Percentiles rank a stretch among this genome's conserved stretches.
Conservation (phyloP, 2,329 filamentous ascomycete species). For the Nakataea oryzae region DNA sequence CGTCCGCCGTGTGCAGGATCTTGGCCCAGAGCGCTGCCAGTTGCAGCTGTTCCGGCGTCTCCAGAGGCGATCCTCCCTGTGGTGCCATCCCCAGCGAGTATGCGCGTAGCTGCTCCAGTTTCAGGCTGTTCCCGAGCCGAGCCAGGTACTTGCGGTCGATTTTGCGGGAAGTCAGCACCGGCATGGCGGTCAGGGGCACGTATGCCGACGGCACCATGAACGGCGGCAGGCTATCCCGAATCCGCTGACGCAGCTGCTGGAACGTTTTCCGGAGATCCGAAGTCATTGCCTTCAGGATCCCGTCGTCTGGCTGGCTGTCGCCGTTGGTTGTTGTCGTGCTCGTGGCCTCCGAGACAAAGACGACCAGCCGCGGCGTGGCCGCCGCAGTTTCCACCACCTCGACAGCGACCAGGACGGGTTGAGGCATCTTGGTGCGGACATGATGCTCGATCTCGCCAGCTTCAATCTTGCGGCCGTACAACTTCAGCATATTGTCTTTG, state of each 20-base stretch:
- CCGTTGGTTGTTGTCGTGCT: too few relatives aligned
- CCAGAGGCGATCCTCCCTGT: too few relatives aligned
- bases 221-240: background rate
- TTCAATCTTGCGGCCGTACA: slow-evolving; percentile 9
- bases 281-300: too few relatives aligned
- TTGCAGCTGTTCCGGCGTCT: background rate
- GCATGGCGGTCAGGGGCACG: background rate
- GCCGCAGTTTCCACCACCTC: too few relatives aligned
- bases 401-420: background rate
- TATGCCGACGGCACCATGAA: background rate
- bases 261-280: too few relatives aligned
- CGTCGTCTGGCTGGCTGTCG: background rate
- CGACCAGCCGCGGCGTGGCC: too few relatives aligned
- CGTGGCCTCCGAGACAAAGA: too few relatives aligned
- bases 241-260: too few relatives aligned
- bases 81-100: background rate
- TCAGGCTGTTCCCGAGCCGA: background rate
- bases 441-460: slow-evolving; percentile 7
- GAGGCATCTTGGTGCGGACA: too few relatives aligned
- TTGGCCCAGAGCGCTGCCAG: background rate
- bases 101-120: background rate
- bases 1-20: background rate
- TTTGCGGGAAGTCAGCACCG: background rate
- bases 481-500: slow-evolving; percentile 8
- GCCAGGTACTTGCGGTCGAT: background rate